Base-by-base conservation (phyloP, 2,329 filamentous ascomycete species). In the Fusarium veterinarium region DNA sequence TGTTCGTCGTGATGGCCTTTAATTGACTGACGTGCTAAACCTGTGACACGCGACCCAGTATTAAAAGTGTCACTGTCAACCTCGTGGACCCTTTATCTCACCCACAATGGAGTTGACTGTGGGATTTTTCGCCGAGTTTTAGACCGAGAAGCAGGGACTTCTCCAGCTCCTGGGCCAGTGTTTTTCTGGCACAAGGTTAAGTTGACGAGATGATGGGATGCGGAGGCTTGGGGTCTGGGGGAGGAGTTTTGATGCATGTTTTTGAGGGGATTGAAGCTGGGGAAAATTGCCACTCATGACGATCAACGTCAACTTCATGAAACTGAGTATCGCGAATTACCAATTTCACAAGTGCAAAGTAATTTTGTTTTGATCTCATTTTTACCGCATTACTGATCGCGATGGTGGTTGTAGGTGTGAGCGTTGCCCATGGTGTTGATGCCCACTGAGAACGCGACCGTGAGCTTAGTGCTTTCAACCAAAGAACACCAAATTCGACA, bases 181-280 rank as follows among this genome's bases (percentile, higher is more conserved):
- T 40, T 53, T 53, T 53, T 41, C n/a, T 48, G 28, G 46, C 28
- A 49, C 41, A 57, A 30, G 55, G 35, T 51, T 57, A 58, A 23
- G 20, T 57, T 69, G 48, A 40, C 56, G 65, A 68, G 48, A 60
- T 20, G 45, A 35, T 28, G 56, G 33, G 38, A 62, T 40, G 56
- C 20, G 61, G 61, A 69, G 41, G 17, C 28, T 51, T 23, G 64
- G 62, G 64, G 66, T 68, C 64, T 42, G 65, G 65, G 65, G 65
- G 58, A 55, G 49, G 19, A 37, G 23, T 37, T 38, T 28, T 42
- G 41, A 31, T 28, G 28, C 42, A 66, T 25, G 42, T 49, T 35
- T 25, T 46, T 31, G 28, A 35, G 33, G 35, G 46, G 41, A 37
- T 57, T 48, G 35, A 42, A 63, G 58, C 44, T 69, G 66, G 55